Evolutionary conservation across 2,329 filamentous ascomycete genomes (phyloP), one percentile per base, ranked within the genome.

Genomic region (Catunica adiposa): DNA sequence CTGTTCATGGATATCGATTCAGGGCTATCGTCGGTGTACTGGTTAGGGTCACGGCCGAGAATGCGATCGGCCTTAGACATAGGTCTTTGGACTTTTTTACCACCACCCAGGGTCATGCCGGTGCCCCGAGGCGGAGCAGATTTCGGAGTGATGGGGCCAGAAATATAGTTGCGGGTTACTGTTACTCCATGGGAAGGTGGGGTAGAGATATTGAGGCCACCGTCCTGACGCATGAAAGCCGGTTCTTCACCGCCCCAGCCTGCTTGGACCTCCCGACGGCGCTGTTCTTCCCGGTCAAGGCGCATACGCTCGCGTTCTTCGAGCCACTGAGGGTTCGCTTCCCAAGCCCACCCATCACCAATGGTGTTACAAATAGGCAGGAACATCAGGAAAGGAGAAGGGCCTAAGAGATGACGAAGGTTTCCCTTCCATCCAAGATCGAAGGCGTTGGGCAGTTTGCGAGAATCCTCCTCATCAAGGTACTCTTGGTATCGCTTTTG

Each of bases 301-400:
- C 71, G 69, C n/a, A 89, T 73, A 20, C 71, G 71, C 4, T 88
- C 82, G 46, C 82, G 74, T 3, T 83, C 84, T 37, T 82, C 80
- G 2, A 86, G 60, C 85, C 92, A 98, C 61, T 79, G 80, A 1
- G 79, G 75, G 64, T 82, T 94, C 0, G 89, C 78, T 63, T 96
- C 89, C 92, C 92, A 98, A 47, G 75, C 76, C 90, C 90, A 98
- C 22, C 92, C 92, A 66, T 98, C 87, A 34, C 90, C 90, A 0
- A 80, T 86, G 1, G 89, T 94, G 64, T 85, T 97, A 67, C 78
- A 80, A 48, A 97, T 71, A 0, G 92, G 92, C 1, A 97, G 59
- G 26, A 75, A 70, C 90, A 92, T 97, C 7, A 92, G 72, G 25
- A 78, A 68, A 1, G 81, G 82, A 1, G 72, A 78, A 0, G 79